Conservation (phyloP, 345 rosid genomes). For the Aethionema arabicum region DNA sequence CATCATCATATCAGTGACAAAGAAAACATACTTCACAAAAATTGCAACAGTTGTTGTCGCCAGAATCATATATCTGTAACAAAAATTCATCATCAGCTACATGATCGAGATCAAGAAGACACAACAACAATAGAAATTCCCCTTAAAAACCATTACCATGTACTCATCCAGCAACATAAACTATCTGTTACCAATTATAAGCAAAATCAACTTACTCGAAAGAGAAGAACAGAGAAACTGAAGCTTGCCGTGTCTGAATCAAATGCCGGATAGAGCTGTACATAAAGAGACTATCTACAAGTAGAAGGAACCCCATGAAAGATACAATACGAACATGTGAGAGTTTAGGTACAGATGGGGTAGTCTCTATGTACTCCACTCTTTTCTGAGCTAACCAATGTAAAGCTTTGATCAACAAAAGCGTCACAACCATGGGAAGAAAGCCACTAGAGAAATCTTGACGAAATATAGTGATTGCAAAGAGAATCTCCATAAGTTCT, state of each 20-base stretch:
- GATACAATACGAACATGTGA: conserved; percentile 82
- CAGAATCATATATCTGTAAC: conserved; percentile 83
- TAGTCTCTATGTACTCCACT: conserved; percentile 92
- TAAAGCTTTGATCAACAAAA: conserved; percentile 74
- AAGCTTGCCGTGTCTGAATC: conserved; percentile 70
- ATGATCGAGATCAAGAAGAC: not conserved
- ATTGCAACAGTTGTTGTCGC: conserved; percentile 89
- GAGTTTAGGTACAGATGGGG: conserved; percentile 70
- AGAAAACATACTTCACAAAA: conserved; percentile 84
- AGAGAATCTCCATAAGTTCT: conserved; percentile 95
- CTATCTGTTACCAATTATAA: no score
- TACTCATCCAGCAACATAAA: not conserved
- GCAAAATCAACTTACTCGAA: conserved; percentile 73
- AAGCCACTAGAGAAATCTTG: conserved; percentile 86
- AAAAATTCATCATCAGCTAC: conserved; percentile 25
- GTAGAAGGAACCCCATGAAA: conserved; percentile 76
- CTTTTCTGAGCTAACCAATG: conserved; percentile 99
- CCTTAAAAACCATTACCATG: not conserved
- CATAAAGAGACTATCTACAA: conserved; percentile 67
- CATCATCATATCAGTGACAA: conserved; percentile 95
- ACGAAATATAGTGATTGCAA: conserved; percentile 88
- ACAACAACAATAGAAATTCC: not conserved
- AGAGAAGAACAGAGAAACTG: conserved; percentile 87
- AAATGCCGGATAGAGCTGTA: conserved; percentile 64
- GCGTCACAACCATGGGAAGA: conserved; percentile 79